Evolutionary conservation across 2,329 filamentous ascomycete species (phyloP).

Genomic region (Albophoma yamanashiensis): DNA sequence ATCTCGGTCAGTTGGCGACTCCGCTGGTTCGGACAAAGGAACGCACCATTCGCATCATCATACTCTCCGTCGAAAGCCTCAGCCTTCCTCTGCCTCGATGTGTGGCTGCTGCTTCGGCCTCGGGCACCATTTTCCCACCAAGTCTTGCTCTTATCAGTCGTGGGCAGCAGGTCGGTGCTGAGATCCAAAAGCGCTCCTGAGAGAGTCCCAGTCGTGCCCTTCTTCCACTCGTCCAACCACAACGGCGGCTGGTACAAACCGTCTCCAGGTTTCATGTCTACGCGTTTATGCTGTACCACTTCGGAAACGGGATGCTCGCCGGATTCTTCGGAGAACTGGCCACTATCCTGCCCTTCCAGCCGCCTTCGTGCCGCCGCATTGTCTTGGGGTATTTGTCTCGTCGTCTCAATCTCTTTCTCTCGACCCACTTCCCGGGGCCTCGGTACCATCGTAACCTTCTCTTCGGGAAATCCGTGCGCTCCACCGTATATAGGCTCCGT

Average conservation of each 20-base stretch:
- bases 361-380: slow-evolving; percentile 9
- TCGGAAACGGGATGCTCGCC: slow-evolving; percentile 28
- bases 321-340: slow-evolving; percentile 16
- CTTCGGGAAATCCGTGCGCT: slow-evolving; percentile 16
- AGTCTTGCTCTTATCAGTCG: slow-evolving; percentile 41
- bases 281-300: slow-evolving; percentile 29
- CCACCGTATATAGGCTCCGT: slow-evolving; percentile 17
- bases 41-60: slow-evolving; percentile 48
- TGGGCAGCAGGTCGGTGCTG: slow-evolving; percentile 24
- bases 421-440: slow-evolving; percentile 7
- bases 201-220: slow-evolving; percentile 52
- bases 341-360: slow-evolving; percentile 18
- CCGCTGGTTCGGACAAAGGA: background rate
- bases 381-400: slow-evolving; percentile 4
- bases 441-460: slow-evolving; percentile 12
- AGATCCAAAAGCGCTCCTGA: slow-evolving; percentile 50
- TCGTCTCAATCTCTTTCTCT: slow-evolving; percentile 4
- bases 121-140: slow-evolving; percentile 66
- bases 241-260: slow-evolving; percentile 47
- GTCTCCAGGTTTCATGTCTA: slow-evolving; percentile 34
- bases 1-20: slow-evolving; percentile 3
- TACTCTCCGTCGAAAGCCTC: slow-evolving; percentile 59
- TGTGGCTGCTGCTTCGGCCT: slow-evolving; percentile 33
- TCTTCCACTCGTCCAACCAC: slow-evolving; percentile 65
- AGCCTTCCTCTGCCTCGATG: slow-evolving; percentile 40